Percentiles rank a stretch among this genome's conserved stretches.
Evolutionary conservation across 331 rosid genomes (phyloP).

Genomic region (Pyracantha coccinea): DNA sequence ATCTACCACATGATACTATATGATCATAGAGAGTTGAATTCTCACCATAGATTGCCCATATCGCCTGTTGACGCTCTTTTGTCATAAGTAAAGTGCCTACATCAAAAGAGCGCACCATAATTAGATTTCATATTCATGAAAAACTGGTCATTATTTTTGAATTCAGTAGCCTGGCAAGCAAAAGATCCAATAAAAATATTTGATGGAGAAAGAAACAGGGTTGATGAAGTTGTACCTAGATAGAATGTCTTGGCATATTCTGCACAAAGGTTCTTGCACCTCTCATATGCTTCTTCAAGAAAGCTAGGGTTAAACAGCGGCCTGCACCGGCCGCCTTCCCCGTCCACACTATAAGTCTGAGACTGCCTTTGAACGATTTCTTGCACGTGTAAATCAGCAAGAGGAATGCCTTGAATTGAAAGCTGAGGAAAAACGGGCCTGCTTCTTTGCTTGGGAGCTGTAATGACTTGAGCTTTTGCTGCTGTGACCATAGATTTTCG

Average conservation of each 20-base stretch:
- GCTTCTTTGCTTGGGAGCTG: conserved; percentile 36
- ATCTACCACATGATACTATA: too few species aligned
- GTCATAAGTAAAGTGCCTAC: conserved; percentile 88
- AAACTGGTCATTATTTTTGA: background rate
- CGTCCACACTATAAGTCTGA: conserved; percentile 7
- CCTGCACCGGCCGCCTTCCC: background rate
- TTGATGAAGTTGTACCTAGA: conserved; percentile 35
- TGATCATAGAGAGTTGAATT: background rate
- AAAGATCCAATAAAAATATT: background rate
- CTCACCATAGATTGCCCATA: conserved; percentile 87
- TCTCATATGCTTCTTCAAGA: conserved; percentile 61
- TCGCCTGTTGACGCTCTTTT: conserved; percentile 71
- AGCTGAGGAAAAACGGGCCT: conserved; percentile 21
- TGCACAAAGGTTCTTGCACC: conserved; percentile 64
- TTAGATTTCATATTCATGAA: background rate
- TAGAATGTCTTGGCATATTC: conserved; percentile 92
- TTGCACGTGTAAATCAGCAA: conserved; percentile 44
- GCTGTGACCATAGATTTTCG: conserved; percentile 18
- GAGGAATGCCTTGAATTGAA: conserved; percentile 42
- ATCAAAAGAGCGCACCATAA: background rate
- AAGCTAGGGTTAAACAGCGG: conserved; percentile 34
- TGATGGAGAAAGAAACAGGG: background rate
- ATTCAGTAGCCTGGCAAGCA: background rate
- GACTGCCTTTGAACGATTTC: conserved; percentile 65
- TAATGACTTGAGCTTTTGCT: conserved; percentile 32